Conservation (phyloP, 1,139 yeast genomes). For the Geotrichum bryndzae region DNA sequence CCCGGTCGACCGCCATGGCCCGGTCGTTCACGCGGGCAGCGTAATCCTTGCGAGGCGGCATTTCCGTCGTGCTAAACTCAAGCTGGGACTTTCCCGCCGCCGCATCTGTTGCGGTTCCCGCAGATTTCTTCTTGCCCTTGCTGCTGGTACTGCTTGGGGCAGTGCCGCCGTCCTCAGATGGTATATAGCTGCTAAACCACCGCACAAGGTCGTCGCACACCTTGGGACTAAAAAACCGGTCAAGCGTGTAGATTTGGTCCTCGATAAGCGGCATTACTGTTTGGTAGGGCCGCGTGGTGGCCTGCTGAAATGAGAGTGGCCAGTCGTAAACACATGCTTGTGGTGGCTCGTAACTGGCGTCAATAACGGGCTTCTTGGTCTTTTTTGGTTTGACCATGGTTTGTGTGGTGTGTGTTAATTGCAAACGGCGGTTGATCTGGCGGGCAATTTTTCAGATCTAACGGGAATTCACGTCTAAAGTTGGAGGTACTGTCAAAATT, state of each 20-base stretch:
- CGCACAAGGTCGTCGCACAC: slow-evolving; percentile 44
- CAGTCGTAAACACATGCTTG: slow-evolving; percentile 16
- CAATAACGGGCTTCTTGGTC: neutral
- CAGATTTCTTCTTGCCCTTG: slow-evolving; percentile 37
- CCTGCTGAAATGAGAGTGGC: slow-evolving; percentile 21
- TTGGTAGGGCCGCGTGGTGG: slow-evolving; percentile 17
- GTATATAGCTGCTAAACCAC: slow-evolving; percentile 26
- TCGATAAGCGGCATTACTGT: slow-evolving; percentile 17
- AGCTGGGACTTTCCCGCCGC: neutral
- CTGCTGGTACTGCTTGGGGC: slow-evolving; percentile 24
- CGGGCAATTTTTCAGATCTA: neutral
- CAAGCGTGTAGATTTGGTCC: slow-evolving; percentile 45
- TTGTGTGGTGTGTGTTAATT: neutral
- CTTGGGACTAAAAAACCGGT: slow-evolving; percentile 41
- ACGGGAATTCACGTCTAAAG: too few species aligned
- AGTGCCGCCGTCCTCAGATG: slow-evolving; percentile 24
- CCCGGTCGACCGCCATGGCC: slow-evolving; percentile 39
- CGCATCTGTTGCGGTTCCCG: slow-evolving; percentile 41
- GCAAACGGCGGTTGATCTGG: neutral
- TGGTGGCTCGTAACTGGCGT: neutral
- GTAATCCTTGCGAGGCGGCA: slow-evolving; percentile 39
- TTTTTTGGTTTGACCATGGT: neutral
- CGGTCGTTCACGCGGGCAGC: slow-evolving; percentile 60
- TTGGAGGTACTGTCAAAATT: neutral
- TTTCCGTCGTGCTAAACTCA: slow-evolving; percentile 20